Conservation (phyloP, 768 basidiomycete genomes). For the Paxillus involutus region DNA sequence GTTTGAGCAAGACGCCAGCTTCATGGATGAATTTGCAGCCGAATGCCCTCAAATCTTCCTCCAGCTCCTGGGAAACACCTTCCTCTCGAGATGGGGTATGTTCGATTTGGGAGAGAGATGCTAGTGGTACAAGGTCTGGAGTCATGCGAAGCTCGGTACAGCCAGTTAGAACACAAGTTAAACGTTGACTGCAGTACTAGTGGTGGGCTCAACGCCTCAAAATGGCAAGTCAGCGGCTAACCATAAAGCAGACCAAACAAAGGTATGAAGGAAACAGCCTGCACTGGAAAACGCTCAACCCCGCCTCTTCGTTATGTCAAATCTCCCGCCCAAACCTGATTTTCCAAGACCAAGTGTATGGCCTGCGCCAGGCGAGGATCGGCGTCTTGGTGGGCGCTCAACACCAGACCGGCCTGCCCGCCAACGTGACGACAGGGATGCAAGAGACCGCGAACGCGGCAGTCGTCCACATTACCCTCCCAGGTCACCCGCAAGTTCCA, state of each 20-base stretch:
- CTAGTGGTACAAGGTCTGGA: slow-evolving; percentile 72
- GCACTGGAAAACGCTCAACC: not conserved
- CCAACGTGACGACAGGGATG: slow-evolving; percentile 24
- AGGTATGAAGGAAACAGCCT: not conserved
- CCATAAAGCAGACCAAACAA: slow-evolving; percentile 25
- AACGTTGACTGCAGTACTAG: not conserved
- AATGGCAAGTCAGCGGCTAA: slow-evolving; percentile 1
- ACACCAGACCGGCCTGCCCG: slow-evolving; percentile 26
- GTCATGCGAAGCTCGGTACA: slow-evolving; percentile 33
- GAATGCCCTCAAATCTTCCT: slow-evolving; percentile 85
- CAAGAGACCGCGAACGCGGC: slow-evolving; percentile 21
- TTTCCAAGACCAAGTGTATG: slow-evolving; percentile 18
- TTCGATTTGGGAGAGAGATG: slow-evolving; percentile 75
- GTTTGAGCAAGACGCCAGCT: slow-evolving; percentile 86
- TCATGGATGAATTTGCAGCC: slow-evolving; percentile 96
- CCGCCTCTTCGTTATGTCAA: slow-evolving; percentile 17
- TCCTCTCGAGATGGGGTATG: slow-evolving; percentile 80
- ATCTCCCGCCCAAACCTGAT: slow-evolving; percentile 33
- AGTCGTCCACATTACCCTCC: slow-evolving; percentile 14
- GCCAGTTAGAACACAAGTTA: not conserved
- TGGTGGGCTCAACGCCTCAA: not conserved
- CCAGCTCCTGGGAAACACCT: slow-evolving; percentile 76
- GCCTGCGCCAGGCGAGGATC: slow-evolving; percentile 23
- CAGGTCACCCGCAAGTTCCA: slow-evolving; percentile 12
- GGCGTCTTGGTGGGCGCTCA: slow-evolving; percentile 17